These are phyloP conservation scores for Lotus japonicus DNA, from an alignment of 306 rosid species.

Conservation along the genomic window DNA sequence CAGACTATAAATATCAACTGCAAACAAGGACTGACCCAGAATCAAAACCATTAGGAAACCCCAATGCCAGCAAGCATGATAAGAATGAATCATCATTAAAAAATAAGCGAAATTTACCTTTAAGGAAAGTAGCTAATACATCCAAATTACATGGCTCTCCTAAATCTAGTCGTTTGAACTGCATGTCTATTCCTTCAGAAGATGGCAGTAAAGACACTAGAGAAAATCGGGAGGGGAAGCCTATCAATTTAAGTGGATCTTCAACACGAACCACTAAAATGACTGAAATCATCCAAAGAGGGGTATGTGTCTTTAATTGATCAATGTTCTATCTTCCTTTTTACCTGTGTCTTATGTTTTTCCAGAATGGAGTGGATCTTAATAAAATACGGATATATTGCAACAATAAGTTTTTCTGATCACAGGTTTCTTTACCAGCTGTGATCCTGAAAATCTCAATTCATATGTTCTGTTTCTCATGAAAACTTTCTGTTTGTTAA, in stretches of 20 bases:
- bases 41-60: slow-evolving; percentile 50
- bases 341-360: neutral
- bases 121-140: slow-evolving; percentile 55
- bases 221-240: slow-evolving; percentile 67
- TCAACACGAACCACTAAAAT: slow-evolving; percentile 47
- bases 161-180: slow-evolving; percentile 63
- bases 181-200: slow-evolving; percentile 50
- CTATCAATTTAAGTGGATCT: slow-evolving; percentile 46
- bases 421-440: neutral
- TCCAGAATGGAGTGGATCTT: neutral
- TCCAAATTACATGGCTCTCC: slow-evolving; percentile 66
- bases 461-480: neutral
- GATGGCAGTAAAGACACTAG: slow-evolving; percentile 52
- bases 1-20: slow-evolving; percentile 45
- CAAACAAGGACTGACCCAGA: slow-evolving; percentile 46
- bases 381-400: neutral
- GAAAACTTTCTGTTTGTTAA: neutral
- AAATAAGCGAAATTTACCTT: slow-evolving; percentile 52
- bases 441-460: neutral
- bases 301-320: slow-evolving; percentile 45
- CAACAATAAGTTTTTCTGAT: slow-evolving; percentile 10
- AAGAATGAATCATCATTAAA: slow-evolving; percentile 57
- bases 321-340: slow-evolving; percentile 9
- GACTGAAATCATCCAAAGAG: slow-evolving; percentile 81
- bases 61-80: slow-evolving; percentile 52